Percentiles rank a stretch among this genome's conserved stretches.
Evolutionary conservation across 1,139 yeast species (phyloP).

Genomic region (Meyerozyma sp.): DNA sequence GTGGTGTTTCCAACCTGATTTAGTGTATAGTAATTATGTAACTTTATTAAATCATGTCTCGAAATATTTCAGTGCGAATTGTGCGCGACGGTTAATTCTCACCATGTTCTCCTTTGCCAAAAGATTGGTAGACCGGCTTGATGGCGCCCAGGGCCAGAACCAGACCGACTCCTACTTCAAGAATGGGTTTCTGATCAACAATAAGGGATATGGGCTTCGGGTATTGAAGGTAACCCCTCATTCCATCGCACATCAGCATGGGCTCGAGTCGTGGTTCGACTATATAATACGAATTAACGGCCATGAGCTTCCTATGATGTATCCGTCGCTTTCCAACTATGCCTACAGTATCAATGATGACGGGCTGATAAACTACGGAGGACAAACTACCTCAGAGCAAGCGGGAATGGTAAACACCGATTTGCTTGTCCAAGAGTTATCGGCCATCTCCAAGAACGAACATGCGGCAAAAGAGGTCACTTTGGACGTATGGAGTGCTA

Average conservation of each 20-base stretch:
- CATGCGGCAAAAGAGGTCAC: conserved; percentile 29
- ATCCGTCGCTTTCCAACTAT: conserved; percentile 27
- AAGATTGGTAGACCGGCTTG: conserved; percentile 73
- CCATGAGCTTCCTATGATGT: conserved; percentile 56
- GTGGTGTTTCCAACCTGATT: conserved; percentile 10
- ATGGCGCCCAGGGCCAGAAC: conserved; percentile 28
- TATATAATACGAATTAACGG: conserved; percentile 75
- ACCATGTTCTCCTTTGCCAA: conserved; percentile 86
- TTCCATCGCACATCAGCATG: conserved; percentile 31
- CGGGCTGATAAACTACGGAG: conserved; percentile 39
- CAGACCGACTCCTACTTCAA: conserved; percentile 50
- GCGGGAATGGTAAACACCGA: conserved; percentile 34
- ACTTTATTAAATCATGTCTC: not conserved
- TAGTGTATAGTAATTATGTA: not conserved
- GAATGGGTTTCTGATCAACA: conserved; percentile 33
- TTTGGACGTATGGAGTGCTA: conserved; percentile 81
- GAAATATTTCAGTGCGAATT: not conserved
- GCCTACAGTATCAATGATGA: conserved; percentile 37
- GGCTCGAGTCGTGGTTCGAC: conserved; percentile 81
- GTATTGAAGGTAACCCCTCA: conserved; percentile 38
- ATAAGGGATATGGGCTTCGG: conserved; percentile 40
- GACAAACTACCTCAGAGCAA: conserved; percentile 29
- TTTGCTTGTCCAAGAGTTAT: conserved; percentile 29
- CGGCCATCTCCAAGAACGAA: conserved; percentile 27
- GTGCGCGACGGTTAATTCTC: not conserved